Evolutionary conservation across 2,329 filamentous ascomycete species (phyloP).

Genomic region (Hymenoscyphus fructigenus): DNA sequence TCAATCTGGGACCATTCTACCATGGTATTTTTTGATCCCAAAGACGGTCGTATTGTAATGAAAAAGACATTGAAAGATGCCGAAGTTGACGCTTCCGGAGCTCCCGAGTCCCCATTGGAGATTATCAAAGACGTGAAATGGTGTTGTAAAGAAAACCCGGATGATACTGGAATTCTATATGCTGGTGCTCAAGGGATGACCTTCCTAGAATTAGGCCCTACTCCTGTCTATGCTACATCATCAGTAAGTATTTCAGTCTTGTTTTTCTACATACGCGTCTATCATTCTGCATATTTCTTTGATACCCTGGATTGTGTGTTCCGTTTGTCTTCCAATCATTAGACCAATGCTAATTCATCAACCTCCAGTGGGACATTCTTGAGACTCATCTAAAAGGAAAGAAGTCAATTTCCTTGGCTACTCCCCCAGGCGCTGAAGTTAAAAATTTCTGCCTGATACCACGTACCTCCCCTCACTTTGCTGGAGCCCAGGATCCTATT

Average conservation of each 20-base stretch:
- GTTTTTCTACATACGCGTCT: not conserved
- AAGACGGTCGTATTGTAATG: slow-evolving; percentile 80
- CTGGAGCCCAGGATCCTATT: slow-evolving; percentile 85
- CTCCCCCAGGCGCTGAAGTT: slow-evolving; percentile 75
- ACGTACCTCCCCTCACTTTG: slow-evolving; percentile 79
- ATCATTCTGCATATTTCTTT: not conserved
- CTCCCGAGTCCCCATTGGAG: slow-evolving; percentile 42
- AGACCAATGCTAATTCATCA: not conserved
- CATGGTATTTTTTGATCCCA: slow-evolving; percentile 90
- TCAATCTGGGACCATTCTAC: slow-evolving; percentile 64
- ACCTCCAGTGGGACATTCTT: slow-evolving; percentile 68
- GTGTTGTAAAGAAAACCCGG: slow-evolving; percentile 92
- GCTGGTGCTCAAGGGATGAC: slow-evolving; percentile 87
- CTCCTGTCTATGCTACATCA: slow-evolving; percentile 87
- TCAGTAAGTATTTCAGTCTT: slow-evolving; percentile 41
- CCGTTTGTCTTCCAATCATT: not conserved
- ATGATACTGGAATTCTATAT: slow-evolving; percentile 86
- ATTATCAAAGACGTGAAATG: slow-evolving; percentile 74
- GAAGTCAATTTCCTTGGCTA: slow-evolving; percentile 67
- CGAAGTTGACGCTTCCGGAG: slow-evolving; percentile 67
- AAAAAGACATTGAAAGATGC: slow-evolving; percentile 76
- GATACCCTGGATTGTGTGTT: not conserved
- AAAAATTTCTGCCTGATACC: slow-evolving; percentile 82
- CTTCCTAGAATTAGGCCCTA: slow-evolving; percentile 80
- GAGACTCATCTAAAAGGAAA: slow-evolving; percentile 79